Evolutionary conservation across 352 stramenopile genomes (phyloP), one percentile per base, ranked within the genome.

Genomic region (Globisporangium acanthophoron): DNA sequence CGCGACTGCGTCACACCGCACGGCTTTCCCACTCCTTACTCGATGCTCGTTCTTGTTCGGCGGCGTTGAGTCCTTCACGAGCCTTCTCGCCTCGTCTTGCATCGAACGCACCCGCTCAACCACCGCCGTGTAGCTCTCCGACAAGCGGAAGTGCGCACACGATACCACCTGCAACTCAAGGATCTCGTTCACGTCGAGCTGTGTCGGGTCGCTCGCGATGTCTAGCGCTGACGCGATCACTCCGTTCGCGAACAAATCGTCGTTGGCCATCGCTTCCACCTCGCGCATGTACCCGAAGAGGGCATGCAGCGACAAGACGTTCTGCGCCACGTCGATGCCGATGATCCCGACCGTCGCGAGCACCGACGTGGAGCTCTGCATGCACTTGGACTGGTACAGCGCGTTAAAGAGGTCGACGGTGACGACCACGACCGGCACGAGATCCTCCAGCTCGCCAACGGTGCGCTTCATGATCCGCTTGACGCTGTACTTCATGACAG

Each of bases 401-500:
- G 55, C 44, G 45, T 47, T 61, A 45, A 61, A 61, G 31, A 61
- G 9, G 37, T 54, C 55, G 29, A 61, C 31, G n/a, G n/a, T 54
- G 16, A 47, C 7, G 15, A 47, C n/a, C 2, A 54, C 11, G 5
- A 47, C 55, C 13, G 55, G 55, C 9, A 61, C 45, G 3, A 48
- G 16, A 24, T 61, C 55, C n/a, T 54, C 55, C 1, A 51, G 3
- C 52, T 46, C 58, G 5, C 56, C 69, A 37, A 77, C 52, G 1
- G 73, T 39, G 16, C 69, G 66, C 54, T 75, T 80, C 20, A 78
- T 50, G 0, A 57, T 16, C 5, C 21, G 1, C 24, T 57, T 50
- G 33, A 57, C 8, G 6, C 44, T 29, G 13, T 70, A 35, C 13
- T 84, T 84, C 18, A 80, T 62, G 6, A 53, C 31, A 18, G 73